Evolutionary conservation across 2,329 filamentous ascomycete species (phyloP).

Genomic region (Fusarium tricinctum): DNA sequence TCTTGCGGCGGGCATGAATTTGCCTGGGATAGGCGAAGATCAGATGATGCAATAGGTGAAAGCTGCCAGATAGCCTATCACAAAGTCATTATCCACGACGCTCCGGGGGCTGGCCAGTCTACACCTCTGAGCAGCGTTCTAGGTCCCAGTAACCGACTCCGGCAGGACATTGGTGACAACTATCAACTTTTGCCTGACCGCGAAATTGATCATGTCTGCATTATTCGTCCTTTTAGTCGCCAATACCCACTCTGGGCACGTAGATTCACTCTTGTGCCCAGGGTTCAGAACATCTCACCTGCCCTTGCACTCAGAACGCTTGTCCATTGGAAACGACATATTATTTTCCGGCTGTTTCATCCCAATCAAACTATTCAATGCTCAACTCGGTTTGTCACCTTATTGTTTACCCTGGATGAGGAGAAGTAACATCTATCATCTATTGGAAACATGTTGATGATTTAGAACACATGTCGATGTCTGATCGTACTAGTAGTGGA

Average conservation of each 20-base stretch:
- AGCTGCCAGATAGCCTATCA: neutral
- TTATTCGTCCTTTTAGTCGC: constrained; percentile 32
- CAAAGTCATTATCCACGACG: neutral
- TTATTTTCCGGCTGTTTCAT: constrained; percentile 12
- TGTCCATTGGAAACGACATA: constrained; percentile 12
- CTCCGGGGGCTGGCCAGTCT: neutral
- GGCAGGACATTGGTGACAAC: constrained; percentile 11
- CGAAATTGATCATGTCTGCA: constrained; percentile 29
- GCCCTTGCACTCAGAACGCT: neutral
- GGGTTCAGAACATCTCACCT: constrained; percentile 37
- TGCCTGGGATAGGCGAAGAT: constrained; percentile 63
- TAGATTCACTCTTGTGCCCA: constrained; percentile 9
- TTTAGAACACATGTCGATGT: constrained; percentile 9
- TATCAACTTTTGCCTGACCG: constrained; percentile 35
- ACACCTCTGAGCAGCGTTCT: neutral
- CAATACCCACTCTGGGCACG: constrained; percentile 37
- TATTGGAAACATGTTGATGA: constrained; percentile 11
- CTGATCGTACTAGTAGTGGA: neutral
- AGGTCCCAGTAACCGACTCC: constrained; percentile 8
- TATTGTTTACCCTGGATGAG: neutral
- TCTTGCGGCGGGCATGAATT: constrained; percentile 60
- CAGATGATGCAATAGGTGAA: constrained; percentile 54
- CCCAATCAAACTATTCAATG: constrained; percentile 23
- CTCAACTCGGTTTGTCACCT: constrained; percentile 2
- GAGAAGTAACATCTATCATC: neutral